A percentile compares a stretch with the other conserved stretches of the same genome.
phyloP scores from a whole-genome alignment of 495 filamentous ascomycete species.

The Aspergillus funiculosus region DNA sequence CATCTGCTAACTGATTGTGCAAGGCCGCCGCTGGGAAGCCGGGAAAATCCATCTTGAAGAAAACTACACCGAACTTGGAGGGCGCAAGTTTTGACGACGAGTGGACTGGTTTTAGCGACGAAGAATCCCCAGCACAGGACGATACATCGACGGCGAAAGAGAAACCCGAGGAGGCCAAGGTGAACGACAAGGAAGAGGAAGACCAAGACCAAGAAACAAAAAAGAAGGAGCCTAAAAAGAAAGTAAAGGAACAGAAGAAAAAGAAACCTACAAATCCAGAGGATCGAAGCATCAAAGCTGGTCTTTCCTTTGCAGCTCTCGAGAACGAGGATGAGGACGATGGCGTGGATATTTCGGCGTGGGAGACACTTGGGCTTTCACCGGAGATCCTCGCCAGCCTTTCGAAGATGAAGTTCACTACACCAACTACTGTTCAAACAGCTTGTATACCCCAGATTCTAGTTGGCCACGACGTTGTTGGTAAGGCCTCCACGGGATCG shows the following conservation, averaged over 20 bases:
- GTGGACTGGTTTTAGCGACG: constrained; percentile 51
- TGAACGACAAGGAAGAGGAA: constrained; percentile 20
- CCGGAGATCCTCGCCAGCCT: constrained; percentile 62
- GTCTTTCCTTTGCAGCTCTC: constrained; percentile 37
- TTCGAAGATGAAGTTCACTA: constrained; percentile 66
- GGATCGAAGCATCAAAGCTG: constrained; percentile 25
- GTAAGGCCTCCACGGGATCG: constrained; percentile 92
- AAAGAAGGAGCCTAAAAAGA: constrained; percentile 27
- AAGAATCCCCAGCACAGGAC: constrained; percentile 27
- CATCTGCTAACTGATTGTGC: constrained; percentile 1
- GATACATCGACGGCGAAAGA: constrained; percentile 17
- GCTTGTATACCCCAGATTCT: constrained; percentile 75
- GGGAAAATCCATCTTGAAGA: constrained; percentile 35
- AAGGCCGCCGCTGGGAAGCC: constrained; percentile 35
- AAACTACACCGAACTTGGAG: constrained; percentile 13
- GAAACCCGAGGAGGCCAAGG: constrained; percentile 13
- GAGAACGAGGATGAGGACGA: constrained; percentile 42
- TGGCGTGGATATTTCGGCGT: constrained; percentile 58
- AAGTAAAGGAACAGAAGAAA: constrained; percentile 29
- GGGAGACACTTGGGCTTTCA: constrained; percentile 67
- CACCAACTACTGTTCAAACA: constrained; percentile 75
- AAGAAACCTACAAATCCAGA: constrained; percentile 20
- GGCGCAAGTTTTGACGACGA: constrained; percentile 41
- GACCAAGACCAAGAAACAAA: constrained; percentile 28
- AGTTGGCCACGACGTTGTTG: constrained; percentile 82